Evolutionary conservation across 495 filamentous ascomycete species (phyloP), one percentile per base, ranked within the genome.

Genomic region (Daldinia childiae): DNA sequence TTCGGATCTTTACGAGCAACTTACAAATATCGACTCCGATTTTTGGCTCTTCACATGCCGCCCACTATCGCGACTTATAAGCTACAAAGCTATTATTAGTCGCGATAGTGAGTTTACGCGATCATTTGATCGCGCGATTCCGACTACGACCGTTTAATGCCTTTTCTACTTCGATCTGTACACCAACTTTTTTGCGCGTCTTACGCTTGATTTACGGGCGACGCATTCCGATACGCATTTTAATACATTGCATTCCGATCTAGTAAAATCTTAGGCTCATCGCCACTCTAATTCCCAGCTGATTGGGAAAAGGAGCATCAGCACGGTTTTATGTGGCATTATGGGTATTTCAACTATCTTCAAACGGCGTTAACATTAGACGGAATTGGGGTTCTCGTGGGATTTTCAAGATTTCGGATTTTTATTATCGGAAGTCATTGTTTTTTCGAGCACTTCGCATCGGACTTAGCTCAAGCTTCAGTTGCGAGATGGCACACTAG

Each of bases 151-250:
- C 29, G 11, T 71, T 74, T 68, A 71, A 67, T 71, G 63, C 61
- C 45, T 32, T 48, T 73, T 69, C 34, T 32, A 30, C 7, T 73
- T 76, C 70, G 58, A 73, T 32, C 6, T 70, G 64, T 69, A 76
- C 69, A 73, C 58, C 65, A 74, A 12, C 19, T 48, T 55, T 55
- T 62, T 55, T 50, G 59, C 69, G 72, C 76, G 72, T 62, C 73
- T 65, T 64, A 67, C 66, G 17, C n/a, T 76, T 78, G 76, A 78
- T 77, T 77, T 69, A 66, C 63, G 56, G 61, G 69, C 77, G 71
- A 72, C 69, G 67, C 76, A 79, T 79, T 81, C 72, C 79, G 76
- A 78, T 81, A 81, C 74, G 70, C 72, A 77, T 82, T 82, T 81
- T 80, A 82, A 77, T 78, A 74, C 76, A 74, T 78, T 76, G 72